Evolutionary conservation across 176 grass and related monocot species (phyloP).

Genomic region (Zea luxurians): DNA sequence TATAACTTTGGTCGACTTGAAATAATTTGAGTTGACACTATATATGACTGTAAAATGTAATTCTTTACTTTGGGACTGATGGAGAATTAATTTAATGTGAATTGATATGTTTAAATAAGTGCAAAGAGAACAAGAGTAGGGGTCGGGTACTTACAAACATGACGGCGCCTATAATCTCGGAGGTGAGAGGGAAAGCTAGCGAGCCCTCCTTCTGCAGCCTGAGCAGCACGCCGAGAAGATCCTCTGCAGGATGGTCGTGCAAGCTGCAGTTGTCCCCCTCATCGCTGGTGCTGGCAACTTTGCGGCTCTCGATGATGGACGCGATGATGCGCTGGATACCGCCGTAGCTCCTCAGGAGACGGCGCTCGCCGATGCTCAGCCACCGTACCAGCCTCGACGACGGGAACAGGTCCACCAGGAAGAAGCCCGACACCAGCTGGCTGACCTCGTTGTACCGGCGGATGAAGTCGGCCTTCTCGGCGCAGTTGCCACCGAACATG

Average conservation of each 20-base stretch:
- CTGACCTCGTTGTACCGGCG: not conserved
- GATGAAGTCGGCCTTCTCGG: not conserved
- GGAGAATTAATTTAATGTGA: not conserved
- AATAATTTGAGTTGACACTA: too few relatives aligned
- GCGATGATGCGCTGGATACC: not conserved
- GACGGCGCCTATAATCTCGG: constrained; percentile 24
- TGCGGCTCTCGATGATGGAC: not conserved
- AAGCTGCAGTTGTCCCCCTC: not conserved
- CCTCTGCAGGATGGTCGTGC: not conserved
- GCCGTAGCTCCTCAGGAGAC: not conserved
- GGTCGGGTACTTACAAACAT: constrained; percentile 3
- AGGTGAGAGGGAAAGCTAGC: not conserved
- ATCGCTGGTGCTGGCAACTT: not conserved
- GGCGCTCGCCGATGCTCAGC: not conserved
- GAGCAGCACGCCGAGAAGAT: constrained; percentile 23
- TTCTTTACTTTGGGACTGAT: too few relatives aligned
- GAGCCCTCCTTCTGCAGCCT: constrained; percentile 20
- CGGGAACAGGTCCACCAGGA: constrained; percentile 29
- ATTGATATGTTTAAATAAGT: not conserved
- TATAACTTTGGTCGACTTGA: too few relatives aligned
- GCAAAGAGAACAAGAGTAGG: not conserved
- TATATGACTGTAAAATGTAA: not conserved
- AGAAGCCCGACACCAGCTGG: not conserved
- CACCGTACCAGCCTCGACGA: constrained; percentile 24
- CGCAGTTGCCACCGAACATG: constrained; percentile 23